Base-by-base conservation (phyloP, 345 rosid species). In the Nasturtium officinale region DNA sequence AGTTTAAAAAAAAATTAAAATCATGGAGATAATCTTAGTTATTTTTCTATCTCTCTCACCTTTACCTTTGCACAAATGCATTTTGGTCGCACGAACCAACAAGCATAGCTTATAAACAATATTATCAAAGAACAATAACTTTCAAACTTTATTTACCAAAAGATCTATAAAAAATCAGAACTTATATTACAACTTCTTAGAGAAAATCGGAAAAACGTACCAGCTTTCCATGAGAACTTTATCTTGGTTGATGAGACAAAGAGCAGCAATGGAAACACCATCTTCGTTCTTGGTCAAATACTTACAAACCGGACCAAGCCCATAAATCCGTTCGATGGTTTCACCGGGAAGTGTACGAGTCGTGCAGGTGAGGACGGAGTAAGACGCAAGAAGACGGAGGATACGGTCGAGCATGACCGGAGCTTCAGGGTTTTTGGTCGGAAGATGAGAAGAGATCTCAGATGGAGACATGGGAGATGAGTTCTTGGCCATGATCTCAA, bases 161-260 rank as follows among this genome's bases (percentile, higher is more conserved):
- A 51, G 48, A 69, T 69, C 57, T 42, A 48, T 15, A 0, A n/a
- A 74, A 69, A 57, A 2, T 2, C 3, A 56, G 1, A 59, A 21
- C 35, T 57, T 26, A 65, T 57, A 47, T 5, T 11, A 13, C 17
- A 7, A 15, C 0, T 25, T 16, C 12, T 9, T 30, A 0, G 7
- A 5, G 9, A 18, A 16, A 5, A 58, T 51, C n/a, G 16, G 11
- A 43, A 45, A 69, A 16, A 23, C 65, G 46, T 77, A 93, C 98
- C 97, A 93, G 85, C 96, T 90, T 73, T 93, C 97, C 98, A 93
- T 89, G 73, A 87, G 89, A 43, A 93, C 83, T 74, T 91, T 89
- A 57, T 90, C 98, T 77, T 93, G 98, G 75, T 86, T 89, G 96
- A 93, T 87, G 61, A 89, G 89, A 62, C 79, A 79, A 13, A 90